These are phyloP conservation scores for Tylopilus sp. DNA, from an alignment of 768 basidiomycete species.

Conservation along the genomic window DNA sequence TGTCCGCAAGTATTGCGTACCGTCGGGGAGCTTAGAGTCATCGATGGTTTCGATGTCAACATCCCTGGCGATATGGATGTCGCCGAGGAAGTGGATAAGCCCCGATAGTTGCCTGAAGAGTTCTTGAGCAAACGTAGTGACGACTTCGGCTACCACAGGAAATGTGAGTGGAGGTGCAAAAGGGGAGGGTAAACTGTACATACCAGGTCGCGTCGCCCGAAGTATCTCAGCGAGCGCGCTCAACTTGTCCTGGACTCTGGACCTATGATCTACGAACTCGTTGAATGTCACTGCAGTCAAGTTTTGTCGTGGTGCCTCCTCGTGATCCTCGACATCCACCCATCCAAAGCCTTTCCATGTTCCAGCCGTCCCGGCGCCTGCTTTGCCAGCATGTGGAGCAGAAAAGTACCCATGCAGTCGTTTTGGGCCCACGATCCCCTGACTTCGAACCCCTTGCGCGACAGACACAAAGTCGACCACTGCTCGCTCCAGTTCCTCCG, in stretches of 20 bases:
- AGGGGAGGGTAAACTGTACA: background rate
- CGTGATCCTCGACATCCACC: conserved; percentile 34
- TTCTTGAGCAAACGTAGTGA: conserved; percentile 29
- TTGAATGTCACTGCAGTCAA: conserved; percentile 30
- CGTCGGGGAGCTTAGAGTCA: conserved; percentile 31
- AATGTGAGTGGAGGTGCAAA: background rate
- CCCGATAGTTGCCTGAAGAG: conserved; percentile 38
- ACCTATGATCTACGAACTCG: conserved; percentile 29
- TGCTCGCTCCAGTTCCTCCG: conserved; percentile 68
- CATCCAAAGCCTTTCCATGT: conserved; percentile 57
- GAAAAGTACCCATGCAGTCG: conserved; percentile 37
- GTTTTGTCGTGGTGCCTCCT: conserved; percentile 27
- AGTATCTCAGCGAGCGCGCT: conserved; percentile 17
- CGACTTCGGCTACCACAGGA: conserved; percentile 16
- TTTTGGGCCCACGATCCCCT: conserved; percentile 29
- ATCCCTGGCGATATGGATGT: conserved; percentile 49
- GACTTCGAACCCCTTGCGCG: conserved; percentile 43
- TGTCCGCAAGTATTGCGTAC: conserved; percentile 37
- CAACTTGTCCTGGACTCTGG: conserved; percentile 30
- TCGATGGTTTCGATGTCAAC: conserved; percentile 48
- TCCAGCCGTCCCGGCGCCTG: conserved; percentile 50
- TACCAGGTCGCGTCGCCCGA: conserved; percentile 22
- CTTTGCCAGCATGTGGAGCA: conserved; percentile 34
- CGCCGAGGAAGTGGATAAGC: conserved; percentile 40
- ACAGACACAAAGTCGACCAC: conserved; percentile 64